These are phyloP conservation scores for Phaeophleospora eucalypticola DNA, from an alignment of 2,329 filamentous ascomycete species.

Conservation along the genomic window DNA sequence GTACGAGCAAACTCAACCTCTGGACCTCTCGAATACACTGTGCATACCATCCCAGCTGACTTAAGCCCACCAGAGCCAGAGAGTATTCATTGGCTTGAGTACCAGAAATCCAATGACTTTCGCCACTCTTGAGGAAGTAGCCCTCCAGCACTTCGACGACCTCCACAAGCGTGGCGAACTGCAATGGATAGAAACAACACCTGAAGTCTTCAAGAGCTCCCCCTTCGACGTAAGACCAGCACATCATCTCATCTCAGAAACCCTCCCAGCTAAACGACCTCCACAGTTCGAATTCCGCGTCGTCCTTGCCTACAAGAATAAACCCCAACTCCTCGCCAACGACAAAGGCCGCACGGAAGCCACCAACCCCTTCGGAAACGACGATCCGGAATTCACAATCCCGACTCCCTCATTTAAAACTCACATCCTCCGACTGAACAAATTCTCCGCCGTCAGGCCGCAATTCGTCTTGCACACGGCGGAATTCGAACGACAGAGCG, in stretches of 20 bases:
- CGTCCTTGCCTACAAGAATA: neutral
- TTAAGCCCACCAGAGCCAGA: no score
- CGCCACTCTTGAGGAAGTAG: neutral
- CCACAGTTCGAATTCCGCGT: conserved; percentile 4
- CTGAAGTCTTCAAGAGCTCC: neutral
- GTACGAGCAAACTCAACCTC: no score
- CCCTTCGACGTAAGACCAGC: neutral
- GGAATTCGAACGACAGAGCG: conserved; percentile 36
- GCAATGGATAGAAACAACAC: neutral
- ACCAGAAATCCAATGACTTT: no score
- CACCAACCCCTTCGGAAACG: conserved; percentile 2
- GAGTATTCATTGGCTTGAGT: no score
- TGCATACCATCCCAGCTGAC: no score
- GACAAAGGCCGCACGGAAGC: conserved; percentile 3
- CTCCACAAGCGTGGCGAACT: neutral
- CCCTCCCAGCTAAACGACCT: neutral
- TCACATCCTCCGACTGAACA: conserved; percentile 37
- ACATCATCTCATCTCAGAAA: neutral
- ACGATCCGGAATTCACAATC: conserved; percentile 4
- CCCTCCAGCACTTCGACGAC: conserved; percentile 2
- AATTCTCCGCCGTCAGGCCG: conserved; percentile 36
- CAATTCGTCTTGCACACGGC: conserved; percentile 39
- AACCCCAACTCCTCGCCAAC: neutral
- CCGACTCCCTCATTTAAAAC: conserved; percentile 24
- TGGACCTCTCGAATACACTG: no score